These are phyloP conservation scores for Colletotrichum gigasporum DNA, from an alignment of 2,329 filamentous ascomycete genomes.

Conservation along the genomic window DNA sequence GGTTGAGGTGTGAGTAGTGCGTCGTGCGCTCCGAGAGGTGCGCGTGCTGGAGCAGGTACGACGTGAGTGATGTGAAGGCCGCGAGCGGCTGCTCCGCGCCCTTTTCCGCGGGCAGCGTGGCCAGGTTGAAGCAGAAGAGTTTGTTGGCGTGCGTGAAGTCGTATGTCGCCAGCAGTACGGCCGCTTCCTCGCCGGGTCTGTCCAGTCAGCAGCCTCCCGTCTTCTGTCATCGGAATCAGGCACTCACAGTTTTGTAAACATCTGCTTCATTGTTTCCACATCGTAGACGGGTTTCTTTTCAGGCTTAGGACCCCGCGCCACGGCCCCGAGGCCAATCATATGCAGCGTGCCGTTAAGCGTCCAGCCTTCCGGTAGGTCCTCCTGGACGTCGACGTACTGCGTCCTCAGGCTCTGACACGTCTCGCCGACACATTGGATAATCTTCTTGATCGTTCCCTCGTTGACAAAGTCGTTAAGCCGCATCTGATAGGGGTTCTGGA, in stretches of 20 bases:
- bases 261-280: slow-evolving; percentile 81
- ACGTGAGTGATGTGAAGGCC: slow-evolving; percentile 86
- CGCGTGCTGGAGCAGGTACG: slow-evolving; percentile 93
- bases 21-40: slow-evolving; percentile 82
- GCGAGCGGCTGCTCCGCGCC: slow-evolving; percentile 79
- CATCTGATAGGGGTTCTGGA: slow-evolving; percentile 94
- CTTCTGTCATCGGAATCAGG: neutral
- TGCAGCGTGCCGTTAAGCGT: slow-evolving; percentile 80
- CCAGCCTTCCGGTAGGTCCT: slow-evolving; percentile 93
- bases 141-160: slow-evolving; percentile 97
- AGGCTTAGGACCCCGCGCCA: slow-evolving; percentile 75
- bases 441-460: slow-evolving; percentile 83
- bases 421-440: slow-evolving; percentile 79
- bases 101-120: slow-evolving; percentile 71
- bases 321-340: slow-evolving; percentile 83
- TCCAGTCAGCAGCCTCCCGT: slow-evolving; percentile 33
- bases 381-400: slow-evolving; percentile 85
- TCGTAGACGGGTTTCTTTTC: slow-evolving; percentile 71
- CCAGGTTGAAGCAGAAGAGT: slow-evolving; percentile 87
- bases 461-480: slow-evolving; percentile 96
- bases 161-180: slow-evolving; percentile 85
- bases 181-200: slow-evolving; percentile 82
- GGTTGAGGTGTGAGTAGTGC: slow-evolving; percentile 84
- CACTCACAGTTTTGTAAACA: slow-evolving; percentile 81
- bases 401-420: slow-evolving; percentile 75